These are phyloP conservation scores for Penicillium sp. DNA, from an alignment of 2,329 filamentous ascomycete genomes.

Conservation along the genomic window DNA sequence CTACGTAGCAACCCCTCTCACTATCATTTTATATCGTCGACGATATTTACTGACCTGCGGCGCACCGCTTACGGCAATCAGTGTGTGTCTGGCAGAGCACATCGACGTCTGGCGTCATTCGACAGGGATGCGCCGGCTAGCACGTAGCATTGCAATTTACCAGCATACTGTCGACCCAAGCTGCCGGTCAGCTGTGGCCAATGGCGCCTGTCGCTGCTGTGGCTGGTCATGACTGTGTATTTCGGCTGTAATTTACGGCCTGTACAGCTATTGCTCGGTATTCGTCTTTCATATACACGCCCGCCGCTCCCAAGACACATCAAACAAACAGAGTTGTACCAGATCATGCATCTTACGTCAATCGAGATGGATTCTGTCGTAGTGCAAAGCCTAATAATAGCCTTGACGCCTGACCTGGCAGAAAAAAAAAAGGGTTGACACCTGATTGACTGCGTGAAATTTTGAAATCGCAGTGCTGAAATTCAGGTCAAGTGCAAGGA, in stretches of 20 bases:
- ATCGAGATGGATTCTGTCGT: neutral
- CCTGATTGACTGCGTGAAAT: neutral
- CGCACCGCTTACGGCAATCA: neutral
- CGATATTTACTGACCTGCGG: neutral
- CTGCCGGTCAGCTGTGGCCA: neutral
- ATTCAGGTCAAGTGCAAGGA: too few relatives aligned
- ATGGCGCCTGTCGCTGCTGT: neutral
- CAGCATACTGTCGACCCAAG: too few relatives aligned
- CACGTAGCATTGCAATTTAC: too few relatives aligned
- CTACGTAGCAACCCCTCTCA: neutral
- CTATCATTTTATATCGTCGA: too few relatives aligned
- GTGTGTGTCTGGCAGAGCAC: too few relatives aligned
- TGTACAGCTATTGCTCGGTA: neutral
- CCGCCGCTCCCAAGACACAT: too few relatives aligned
- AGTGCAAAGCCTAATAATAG: neutral
- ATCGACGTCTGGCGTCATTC: neutral
- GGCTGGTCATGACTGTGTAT: neutral
- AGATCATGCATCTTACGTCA: constrained; percentile 21
- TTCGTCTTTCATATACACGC: neutral
- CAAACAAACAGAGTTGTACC: neutral
- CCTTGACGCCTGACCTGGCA: constrained; percentile 7
- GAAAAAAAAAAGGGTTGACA: neutral
- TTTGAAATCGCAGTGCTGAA: too few relatives aligned
- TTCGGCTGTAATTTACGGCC: neutral
- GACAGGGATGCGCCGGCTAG: neutral